Evolutionary conservation across 163 green algal species (phyloP).

Genomic region (Scenedesmus sp.): DNA sequence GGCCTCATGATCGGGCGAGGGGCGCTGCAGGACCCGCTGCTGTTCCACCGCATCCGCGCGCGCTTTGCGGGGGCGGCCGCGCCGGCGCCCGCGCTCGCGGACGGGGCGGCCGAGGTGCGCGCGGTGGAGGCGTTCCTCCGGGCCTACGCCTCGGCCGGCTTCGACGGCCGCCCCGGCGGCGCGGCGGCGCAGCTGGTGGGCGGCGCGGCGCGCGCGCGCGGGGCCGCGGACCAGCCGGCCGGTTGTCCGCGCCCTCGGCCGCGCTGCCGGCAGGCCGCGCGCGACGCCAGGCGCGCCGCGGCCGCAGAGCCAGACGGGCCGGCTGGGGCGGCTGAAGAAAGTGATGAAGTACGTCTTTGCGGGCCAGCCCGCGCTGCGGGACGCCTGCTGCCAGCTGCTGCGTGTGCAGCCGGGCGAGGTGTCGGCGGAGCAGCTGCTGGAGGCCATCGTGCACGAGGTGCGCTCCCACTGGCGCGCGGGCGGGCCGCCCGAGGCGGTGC

Average conservation of each 20-base stretch:
- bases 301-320: conserved; percentile 17
- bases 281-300: background rate
- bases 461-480: conserved; percentile 18
- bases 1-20: conserved; percentile 72
- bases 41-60: conserved; percentile 68
- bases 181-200: conserved; percentile 23
- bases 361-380: conserved; percentile 13
- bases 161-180: conserved; percentile 3
- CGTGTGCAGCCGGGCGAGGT: conserved; percentile 16
- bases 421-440: conserved; percentile 11
- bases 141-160: conserved; percentile 22
- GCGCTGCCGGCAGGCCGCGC: background rate
- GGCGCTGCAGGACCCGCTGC: conserved; percentile 68
- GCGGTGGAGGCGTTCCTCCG: conserved; percentile 22
- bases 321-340: conserved; percentile 58
- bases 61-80: conserved; percentile 31
- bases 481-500: background rate
- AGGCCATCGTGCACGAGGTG: conserved; percentile 15
- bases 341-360: conserved; percentile 45
- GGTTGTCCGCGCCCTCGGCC: too few relatives aligned
- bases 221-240: too few relatives aligned
- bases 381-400: conserved; percentile 36
- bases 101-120: background rate
- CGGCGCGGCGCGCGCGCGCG: too few relatives aligned
- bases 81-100: background rate